Conservation (phyloP, 2,329 filamentous ascomycete genomes). For the Chlorencoelia australis region DNA sequence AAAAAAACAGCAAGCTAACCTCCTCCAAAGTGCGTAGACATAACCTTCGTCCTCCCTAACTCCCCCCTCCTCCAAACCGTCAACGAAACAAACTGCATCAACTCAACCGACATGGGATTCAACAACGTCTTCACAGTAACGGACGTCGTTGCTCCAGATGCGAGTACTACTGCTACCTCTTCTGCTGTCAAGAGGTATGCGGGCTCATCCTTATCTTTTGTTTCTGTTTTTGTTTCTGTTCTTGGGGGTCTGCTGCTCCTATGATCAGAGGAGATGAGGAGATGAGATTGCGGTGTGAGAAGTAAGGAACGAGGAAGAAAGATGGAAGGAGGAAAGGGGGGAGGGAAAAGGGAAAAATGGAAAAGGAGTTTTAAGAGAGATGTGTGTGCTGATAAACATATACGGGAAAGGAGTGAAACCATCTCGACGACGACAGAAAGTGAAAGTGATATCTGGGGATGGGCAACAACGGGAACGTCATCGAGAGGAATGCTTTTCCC, state of each 20-base stretch:
- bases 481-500: too few species aligned
- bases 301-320: too few species aligned
- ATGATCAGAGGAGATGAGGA: not conserved
- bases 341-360: not conserved
- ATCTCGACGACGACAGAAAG: too few species aligned
- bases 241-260: too few species aligned
- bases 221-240: too few species aligned
- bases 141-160: conserved; percentile 2
- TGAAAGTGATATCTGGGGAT: too few species aligned
- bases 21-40: conserved; percentile 70
- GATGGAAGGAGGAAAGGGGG: not conserved
- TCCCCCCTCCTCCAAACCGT: conserved; percentile 72
- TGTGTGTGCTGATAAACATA: too few species aligned
- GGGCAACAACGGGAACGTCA: too few species aligned
- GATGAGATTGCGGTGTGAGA: not conserved
- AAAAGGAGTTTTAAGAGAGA: not conserved
- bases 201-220: too few species aligned
- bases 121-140: conserved; percentile 56
- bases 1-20: conserved; percentile 5
- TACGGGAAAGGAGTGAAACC: too few species aligned
- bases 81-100: conserved; percentile 79
- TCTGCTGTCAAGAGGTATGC: too few species aligned
- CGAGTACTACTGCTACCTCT: too few species aligned
- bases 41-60: conserved; percentile 74
- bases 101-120: conserved; percentile 37